These are phyloP conservation scores for Carallia pectinifolia DNA, from an alignment of 345 rosid genomes.

Conservation along the genomic window DNA sequence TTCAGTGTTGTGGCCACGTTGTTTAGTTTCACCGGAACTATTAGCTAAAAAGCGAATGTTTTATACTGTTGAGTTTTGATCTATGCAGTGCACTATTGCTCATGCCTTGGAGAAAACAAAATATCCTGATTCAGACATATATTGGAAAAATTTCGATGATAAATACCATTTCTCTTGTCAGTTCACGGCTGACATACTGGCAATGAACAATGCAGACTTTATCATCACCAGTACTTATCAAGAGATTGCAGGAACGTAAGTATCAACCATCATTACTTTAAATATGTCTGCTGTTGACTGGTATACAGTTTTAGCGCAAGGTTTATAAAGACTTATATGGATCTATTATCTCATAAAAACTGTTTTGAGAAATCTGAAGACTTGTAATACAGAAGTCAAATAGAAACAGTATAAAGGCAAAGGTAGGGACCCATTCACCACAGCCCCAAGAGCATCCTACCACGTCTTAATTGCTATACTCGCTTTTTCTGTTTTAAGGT, in stretches of 20 bases:
- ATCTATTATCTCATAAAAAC: too few species aligned
- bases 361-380: too few species aligned
- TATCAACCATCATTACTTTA: conserved; percentile 7
- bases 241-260: conserved; percentile 99
- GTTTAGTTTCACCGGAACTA: neutral
- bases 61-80: conserved; percentile 11
- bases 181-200: conserved; percentile 92
- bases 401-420: too few species aligned
- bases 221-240: conserved; percentile 98
- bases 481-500: neutral
- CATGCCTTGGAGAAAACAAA: conserved; percentile 99
- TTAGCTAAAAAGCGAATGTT: neutral
- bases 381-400: too few species aligned
- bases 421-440: too few species aligned
- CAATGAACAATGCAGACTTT: conserved; percentile 97
- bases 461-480: too few species aligned
- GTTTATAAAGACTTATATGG: too few species aligned
- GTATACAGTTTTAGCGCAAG: too few species aligned
- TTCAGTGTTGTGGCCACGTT: neutral
- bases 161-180: conserved; percentile 99
- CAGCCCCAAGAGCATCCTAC: too few species aligned
- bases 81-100: conserved; percentile 90
- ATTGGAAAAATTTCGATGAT: conserved; percentile 89
- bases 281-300: neutral
- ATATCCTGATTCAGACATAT: conserved; percentile 96